These are phyloP conservation scores for Nothopassalora personata DNA, from an alignment of 2,329 filamentous ascomycete genomes.

Conservation along the genomic window DNA sequence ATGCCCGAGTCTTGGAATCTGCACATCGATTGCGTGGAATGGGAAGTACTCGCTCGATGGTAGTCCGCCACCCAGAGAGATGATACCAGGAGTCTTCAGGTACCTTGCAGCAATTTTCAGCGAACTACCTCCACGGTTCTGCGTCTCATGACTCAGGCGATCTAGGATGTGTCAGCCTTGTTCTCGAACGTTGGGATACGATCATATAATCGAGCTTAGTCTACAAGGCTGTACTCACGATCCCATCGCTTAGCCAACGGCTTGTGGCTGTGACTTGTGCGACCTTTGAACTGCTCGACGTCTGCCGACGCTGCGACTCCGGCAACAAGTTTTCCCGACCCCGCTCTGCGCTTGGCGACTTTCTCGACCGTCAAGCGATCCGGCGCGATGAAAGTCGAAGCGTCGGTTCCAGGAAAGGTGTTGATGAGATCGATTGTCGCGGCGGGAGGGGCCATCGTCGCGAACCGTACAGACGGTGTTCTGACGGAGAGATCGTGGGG, in stretches of 20 bases:
- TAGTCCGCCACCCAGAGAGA: conserved; percentile 87
- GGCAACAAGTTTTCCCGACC: conserved; percentile 66
- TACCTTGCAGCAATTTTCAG: conserved; percentile 77
- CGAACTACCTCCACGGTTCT: conserved; percentile 52
- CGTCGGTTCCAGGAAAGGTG: conserved; percentile 44
- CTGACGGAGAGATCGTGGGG: conserved; percentile 1
- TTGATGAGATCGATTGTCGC: conserved; percentile 36
- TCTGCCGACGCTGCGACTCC: conserved; percentile 71
- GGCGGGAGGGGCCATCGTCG: conserved; percentile 32
- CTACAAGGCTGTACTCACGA: conserved; percentile 51
- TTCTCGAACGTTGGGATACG: background rate
- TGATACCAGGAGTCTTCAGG: conserved; percentile 74
- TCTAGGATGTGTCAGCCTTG: conserved; percentile 28
- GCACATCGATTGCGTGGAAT: conserved; percentile 71
- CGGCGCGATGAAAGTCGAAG: conserved; percentile 41
- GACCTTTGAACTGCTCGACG: conserved; percentile 76
- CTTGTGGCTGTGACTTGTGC: conserved; percentile 55
- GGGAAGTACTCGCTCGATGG: conserved; percentile 89
- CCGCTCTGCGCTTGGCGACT: conserved; percentile 62
- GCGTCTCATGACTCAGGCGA: conserved; percentile 46
- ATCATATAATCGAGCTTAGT: background rate
- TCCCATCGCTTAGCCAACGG: conserved; percentile 80
- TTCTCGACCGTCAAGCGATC: conserved; percentile 58
- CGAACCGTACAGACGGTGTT: conserved; percentile 2
- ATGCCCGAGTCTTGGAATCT: conserved; percentile 61